phyloP scores from a whole-genome alignment of 352 stramenopile genomes.

The Phytopythium kandeliae region DNA sequence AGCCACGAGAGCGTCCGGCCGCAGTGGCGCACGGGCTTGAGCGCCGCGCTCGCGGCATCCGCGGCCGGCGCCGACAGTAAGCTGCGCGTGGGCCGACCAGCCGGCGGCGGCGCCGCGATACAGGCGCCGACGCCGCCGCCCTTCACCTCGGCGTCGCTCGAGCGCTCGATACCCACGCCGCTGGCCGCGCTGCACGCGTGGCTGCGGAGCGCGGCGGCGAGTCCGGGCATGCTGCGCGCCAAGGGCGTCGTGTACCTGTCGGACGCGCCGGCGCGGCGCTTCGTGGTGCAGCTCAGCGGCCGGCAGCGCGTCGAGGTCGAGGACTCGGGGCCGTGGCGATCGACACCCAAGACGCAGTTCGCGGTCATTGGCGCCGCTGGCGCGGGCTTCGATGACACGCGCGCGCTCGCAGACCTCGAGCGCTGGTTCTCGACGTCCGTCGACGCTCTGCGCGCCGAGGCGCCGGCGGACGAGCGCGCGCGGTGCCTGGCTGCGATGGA shows the following conservation, averaged over 20 bases:
- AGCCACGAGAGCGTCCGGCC: constrained; percentile 59
- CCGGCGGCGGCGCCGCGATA: too few species aligned
- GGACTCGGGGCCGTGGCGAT: constrained; percentile 48
- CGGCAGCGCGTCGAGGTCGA: constrained; percentile 63
- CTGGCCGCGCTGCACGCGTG: constrained; percentile 49
- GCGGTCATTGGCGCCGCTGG: constrained; percentile 48
- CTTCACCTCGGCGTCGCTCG: constrained; percentile 47
- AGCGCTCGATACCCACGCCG: constrained; percentile 27
- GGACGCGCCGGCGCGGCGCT: constrained; percentile 50
- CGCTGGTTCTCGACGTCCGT: constrained; percentile 13
- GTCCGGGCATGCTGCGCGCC: constrained; percentile 31
- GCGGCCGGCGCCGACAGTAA: constrained; percentile 19
- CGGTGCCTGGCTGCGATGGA: constrained; percentile 24
- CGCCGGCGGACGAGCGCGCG: background rate
- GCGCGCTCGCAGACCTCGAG: constrained; percentile 24
- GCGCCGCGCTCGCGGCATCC: constrained; percentile 15
- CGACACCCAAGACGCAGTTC: constrained; percentile 63
- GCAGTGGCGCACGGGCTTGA: constrained; percentile 50
- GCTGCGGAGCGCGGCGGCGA: constrained; percentile 21
- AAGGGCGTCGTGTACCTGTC: constrained; percentile 67
- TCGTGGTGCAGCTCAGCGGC: constrained; percentile 66
- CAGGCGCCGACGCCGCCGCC: constrained; percentile 1
- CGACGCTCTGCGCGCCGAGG: constrained; percentile 11
- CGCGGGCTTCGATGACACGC: constrained; percentile 23
- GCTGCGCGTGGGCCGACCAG: constrained; percentile 17